Evolutionary conservation across 2,329 filamentous ascomycete genomes (phyloP), one percentile per base, ranked within the genome.

Genomic region (Alternaria panax): DNA sequence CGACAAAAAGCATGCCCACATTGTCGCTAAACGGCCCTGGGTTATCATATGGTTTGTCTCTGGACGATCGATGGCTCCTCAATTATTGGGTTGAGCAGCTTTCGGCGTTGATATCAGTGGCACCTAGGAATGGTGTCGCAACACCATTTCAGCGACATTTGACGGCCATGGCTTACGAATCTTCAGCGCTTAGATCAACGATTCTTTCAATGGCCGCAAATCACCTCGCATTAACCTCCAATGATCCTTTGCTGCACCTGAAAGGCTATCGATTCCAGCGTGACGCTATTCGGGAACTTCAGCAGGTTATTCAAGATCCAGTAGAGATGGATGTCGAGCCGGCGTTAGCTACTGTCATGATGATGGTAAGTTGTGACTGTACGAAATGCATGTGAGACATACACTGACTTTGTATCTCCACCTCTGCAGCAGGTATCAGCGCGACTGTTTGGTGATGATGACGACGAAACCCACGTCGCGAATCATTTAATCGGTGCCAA

Each of bases 141-240:
- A 71, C 65, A 14, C 68, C 71, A 5, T 75, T 74, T 45, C 72
- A 74, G 46, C 46, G 64, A 11, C 70, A 75, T 54, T 47, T 75
- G 6, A 72, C 71, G 11, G 65, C 70, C 8, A 74, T 75, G 71
- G 61, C 67, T 7, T 66, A 63, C 36, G 63, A 69, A 24, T 67
- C 63, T 11, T 51, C 69, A 7, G 70, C 73, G 27, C 66, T 74
- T 28, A 63, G 68, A 24, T 75, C 73, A 1, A 75, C 73, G 1
- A 59, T 75, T n/a, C 63, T 75, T 2, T 73, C 69, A 5, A 75
- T 75, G 73, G 67, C 72, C 9, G 73, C 72, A 14, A 72, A 68
- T 34, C 72, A 75, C 51, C 67, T 75, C 11, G 64, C 68, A 22
- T 54, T 69, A 18, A 62, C 60, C 22, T 65, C 65, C 0, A 63